phyloP scores from a whole-genome alignment of 495 filamentous ascomycete species.

The Talaromyces ruber region DNA sequence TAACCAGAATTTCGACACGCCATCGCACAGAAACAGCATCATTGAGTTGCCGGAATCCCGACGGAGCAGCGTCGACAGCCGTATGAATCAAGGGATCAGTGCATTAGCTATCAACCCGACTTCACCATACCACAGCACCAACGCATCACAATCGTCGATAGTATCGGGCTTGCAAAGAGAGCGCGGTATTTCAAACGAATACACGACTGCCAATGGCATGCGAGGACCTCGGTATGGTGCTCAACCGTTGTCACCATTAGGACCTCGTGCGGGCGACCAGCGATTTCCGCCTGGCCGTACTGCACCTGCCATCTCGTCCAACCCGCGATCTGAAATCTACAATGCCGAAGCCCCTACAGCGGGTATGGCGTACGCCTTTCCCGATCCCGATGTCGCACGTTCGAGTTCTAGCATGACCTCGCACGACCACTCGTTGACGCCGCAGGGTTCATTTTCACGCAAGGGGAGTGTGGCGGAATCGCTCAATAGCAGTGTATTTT shows the following conservation, averaged over 20 bases:
- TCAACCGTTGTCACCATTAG: constrained; percentile 39
- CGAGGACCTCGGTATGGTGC: constrained; percentile 43
- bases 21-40: constrained; percentile 37
- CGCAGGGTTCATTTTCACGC: constrained; percentile 41
- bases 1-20: constrained; percentile 42
- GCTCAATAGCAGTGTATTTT: constrained; percentile 64
- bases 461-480: constrained; percentile 69
- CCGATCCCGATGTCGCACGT: constrained; percentile 60
- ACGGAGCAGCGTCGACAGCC: constrained; percentile 70
- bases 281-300: constrained; percentile 49
- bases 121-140: constrained; percentile 67
- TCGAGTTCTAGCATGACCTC: constrained; percentile 46
- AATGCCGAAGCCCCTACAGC: constrained; percentile 74
- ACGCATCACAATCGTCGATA: constrained; percentile 70
- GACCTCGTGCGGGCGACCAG: constrained; percentile 42
- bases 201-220: constrained; percentile 46
- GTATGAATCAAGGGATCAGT: constrained; percentile 61
- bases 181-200: constrained; percentile 39
- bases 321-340: constrained; percentile 67
- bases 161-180: constrained; percentile 51
- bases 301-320: constrained; percentile 68
- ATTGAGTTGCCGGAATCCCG: constrained; percentile 48
- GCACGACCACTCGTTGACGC: constrained; percentile 34
- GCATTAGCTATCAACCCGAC: constrained; percentile 56
- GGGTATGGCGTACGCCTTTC: constrained; percentile 76